These are phyloP conservation scores for Mycena maculata DNA, from an alignment of 768 basidiomycete genomes.

Conservation along the genomic window DNA sequence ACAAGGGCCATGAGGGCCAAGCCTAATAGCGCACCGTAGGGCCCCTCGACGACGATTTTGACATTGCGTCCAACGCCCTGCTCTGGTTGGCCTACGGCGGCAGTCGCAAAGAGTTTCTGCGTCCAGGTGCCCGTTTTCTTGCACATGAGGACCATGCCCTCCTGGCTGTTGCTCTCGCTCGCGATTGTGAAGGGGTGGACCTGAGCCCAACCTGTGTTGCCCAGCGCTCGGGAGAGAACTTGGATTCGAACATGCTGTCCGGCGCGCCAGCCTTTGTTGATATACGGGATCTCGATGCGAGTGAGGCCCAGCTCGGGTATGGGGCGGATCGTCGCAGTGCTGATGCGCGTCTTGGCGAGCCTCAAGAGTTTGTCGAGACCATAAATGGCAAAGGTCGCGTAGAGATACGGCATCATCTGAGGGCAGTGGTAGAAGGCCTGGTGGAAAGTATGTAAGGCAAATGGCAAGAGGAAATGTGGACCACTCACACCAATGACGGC, in stretches of 20 bases:
- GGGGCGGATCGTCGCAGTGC: conserved; percentile 56
- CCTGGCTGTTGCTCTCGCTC: conserved; percentile 54
- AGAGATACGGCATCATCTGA: conserved; percentile 53
- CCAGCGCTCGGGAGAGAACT: conserved; percentile 54
- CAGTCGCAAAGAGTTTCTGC: conserved; percentile 51
- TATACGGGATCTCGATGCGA: conserved; percentile 55
- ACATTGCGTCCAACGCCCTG: conserved; percentile 38
- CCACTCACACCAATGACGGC: conserved; percentile 66
- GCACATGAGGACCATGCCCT: conserved; percentile 62
- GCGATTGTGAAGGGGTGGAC: conserved; percentile 73
- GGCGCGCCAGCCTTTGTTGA: conserved; percentile 67
- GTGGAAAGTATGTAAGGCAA: no score
- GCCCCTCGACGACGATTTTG: conserved; percentile 58
- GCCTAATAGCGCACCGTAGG: conserved; percentile 49
- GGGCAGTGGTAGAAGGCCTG: conserved; percentile 54
- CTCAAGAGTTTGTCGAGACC: conserved; percentile 60
- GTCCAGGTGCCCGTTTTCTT: conserved; percentile 66
- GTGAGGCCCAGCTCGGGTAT: conserved; percentile 61
- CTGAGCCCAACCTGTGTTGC: conserved; percentile 55
- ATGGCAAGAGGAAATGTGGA: conserved; percentile 58
- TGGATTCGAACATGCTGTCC: conserved; percentile 74
- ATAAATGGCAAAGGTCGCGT: conserved; percentile 54
- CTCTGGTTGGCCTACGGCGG: conserved; percentile 33
- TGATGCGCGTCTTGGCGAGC: conserved; percentile 59
- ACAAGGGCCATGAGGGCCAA: no score